Percentiles rank a stretch among this genome's conserved stretches.
phyloP scores from a whole-genome alignment of 768 basidiomycete species.

The Butyriboletus loyo region DNA sequence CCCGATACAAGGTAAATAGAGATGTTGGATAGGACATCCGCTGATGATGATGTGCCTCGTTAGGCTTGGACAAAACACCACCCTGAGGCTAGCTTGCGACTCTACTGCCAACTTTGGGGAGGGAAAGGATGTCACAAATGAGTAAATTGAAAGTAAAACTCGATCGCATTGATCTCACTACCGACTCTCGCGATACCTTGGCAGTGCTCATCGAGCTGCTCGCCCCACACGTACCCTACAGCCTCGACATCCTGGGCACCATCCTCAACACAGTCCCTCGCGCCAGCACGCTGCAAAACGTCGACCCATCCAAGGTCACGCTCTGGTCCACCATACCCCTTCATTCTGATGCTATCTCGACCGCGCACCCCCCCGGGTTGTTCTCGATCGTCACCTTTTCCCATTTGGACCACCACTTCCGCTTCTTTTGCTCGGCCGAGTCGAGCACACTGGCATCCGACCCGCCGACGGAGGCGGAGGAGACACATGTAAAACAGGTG shows the following conservation, averaged over 20 bases:
- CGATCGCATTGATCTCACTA: conserved; percentile 9
- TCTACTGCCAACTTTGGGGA: too few relatives aligned
- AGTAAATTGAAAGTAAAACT: neutral
- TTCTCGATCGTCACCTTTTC: conserved; percentile 22
- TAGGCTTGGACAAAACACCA: too few relatives aligned
- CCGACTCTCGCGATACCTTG: neutral
- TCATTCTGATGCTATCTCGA: neutral
- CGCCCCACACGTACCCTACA: conserved; percentile 10
- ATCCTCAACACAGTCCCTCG: conserved; percentile 19
- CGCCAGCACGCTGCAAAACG: conserved; percentile 3
- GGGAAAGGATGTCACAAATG: neutral
- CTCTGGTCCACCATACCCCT: conserved; percentile 22
- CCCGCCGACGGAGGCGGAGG: conserved; percentile 2
- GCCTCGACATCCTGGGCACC: conserved; percentile 15
- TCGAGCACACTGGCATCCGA: neutral
- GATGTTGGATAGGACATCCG: too few relatives aligned
- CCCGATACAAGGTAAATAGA: too few relatives aligned
- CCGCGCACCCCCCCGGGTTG: neutral
- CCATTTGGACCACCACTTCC: conserved; percentile 8
- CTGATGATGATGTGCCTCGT: neutral
- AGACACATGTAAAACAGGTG: conserved; percentile 15
- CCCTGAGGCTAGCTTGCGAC: too few relatives aligned
- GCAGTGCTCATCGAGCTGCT: conserved; percentile 12
- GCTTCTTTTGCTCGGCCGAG: conserved; percentile 18
- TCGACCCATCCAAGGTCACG: conserved; percentile 13